Conservation (phyloP, 108 stramenopile species). For the Ochromonas danica region DNA sequence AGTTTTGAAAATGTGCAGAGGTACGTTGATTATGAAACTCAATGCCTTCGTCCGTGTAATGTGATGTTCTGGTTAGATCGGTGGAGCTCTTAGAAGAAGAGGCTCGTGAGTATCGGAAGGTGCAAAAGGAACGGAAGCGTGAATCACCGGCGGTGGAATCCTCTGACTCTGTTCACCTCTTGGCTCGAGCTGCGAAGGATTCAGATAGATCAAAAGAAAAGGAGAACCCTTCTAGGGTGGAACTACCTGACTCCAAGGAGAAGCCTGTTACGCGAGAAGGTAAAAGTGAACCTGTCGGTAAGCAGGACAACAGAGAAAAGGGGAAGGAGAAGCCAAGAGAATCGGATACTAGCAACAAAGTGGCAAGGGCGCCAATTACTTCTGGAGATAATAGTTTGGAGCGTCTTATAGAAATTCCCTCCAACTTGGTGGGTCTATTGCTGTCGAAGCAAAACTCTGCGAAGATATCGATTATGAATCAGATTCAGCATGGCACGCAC, state of each 20-base stretch:
- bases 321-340: background rate
- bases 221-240: background rate
- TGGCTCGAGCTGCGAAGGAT: no score
- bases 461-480: background rate
- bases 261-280: background rate
- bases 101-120: background rate
- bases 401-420: background rate
- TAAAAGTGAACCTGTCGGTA: background rate
- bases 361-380: background rate
- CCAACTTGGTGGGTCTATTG: background rate
- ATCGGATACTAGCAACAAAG: background rate
- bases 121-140: background rate
- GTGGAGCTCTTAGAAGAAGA: background rate
- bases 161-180: no score
- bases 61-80: background rate
- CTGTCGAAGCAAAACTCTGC: background rate
- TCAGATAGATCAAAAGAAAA: background rate
- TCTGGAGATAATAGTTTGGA: background rate
- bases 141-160: background rate
- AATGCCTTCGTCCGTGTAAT: background rate
- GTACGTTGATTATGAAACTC: background rate
- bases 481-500: background rate
- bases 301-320: background rate
- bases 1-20: background rate
- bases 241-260: background rate